Base-by-base conservation (phyloP, 768 basidiomycete genomes). In the Trametes punicea region DNA sequence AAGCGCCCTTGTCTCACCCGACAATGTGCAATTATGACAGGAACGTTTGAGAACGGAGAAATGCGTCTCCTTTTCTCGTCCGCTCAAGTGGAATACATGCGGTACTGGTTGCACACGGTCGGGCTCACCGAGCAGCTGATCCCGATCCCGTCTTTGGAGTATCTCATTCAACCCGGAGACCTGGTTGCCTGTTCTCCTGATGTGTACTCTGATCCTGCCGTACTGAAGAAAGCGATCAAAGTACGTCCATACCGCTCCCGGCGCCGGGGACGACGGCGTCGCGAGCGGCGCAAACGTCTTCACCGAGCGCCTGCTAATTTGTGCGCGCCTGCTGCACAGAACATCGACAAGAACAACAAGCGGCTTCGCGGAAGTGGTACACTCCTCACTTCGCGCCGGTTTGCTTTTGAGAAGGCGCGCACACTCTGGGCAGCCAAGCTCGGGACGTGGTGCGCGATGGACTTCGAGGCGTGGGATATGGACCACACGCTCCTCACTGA, bases 391-490 rank as follows among this genome's bases (percentile, higher is more conserved):
- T 70, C 78, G 21, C 78, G 87, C 11, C 82, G 89, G 8, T 71
- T 81, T 49, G 65, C 75, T 13, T 93, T 93, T 66, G 89, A 92
- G 65, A 80, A 79, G 5, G 78, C 84, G 23, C 83, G 90, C 16
- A 67, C 76, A 3, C 74, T 83, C 49, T 92, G 85, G 84, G 70
- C 72, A 0, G 77, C 77, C 56, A 82, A 84, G 66, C 75, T 68
- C 23, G 90, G 88, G 38, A 79, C 81, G 4, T 93, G 89, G 87
- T 81, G 81, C 65, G 82, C 90, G 15, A 70, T 93, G 47, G 92
- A 93, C 67, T 85, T 93, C 59, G 92, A 93, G 70, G 81, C 79
- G 16, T 93, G 90, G 90, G 92, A 94, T 65, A 69, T 70, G 38
- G 88, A 90, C 39, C 87, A 90, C 64, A 79, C 73, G 1, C 59